Evolutionary conservation across 805 yeast genomes (phyloP).

Genomic region (Alloascoidea hylecoeti): DNA sequence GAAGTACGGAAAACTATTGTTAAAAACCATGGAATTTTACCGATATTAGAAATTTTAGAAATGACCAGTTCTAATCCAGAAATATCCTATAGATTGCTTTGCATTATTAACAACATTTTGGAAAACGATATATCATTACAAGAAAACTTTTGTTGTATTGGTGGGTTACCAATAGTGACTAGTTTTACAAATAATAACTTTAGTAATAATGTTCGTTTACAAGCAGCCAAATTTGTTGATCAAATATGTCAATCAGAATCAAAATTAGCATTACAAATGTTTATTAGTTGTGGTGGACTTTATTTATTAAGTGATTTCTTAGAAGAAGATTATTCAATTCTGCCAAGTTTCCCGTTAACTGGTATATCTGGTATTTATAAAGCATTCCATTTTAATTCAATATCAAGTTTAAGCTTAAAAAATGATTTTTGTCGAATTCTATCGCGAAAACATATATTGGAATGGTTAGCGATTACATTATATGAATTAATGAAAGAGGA

Average conservation of each 20-base stretch:
- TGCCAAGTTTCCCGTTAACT: conserved; percentile 26
- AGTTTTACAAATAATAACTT: conserved; percentile 7
- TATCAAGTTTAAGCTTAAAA: conserved; percentile 18
- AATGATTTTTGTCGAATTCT: conserved; percentile 33
- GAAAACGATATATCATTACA: conserved; percentile 5
- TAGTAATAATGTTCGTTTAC: conserved; percentile 7
- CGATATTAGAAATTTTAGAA: conserved; percentile 10
- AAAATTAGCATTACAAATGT: conserved; percentile 26
- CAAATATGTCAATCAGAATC: conserved; percentile 11
- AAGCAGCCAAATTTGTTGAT: conserved; percentile 10
- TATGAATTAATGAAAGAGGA: conserved; percentile 11
- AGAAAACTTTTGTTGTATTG: conserved; percentile 11
- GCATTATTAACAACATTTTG: conserved; percentile 5
- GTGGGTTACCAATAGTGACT: conserved; percentile 12
- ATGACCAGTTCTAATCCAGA: not conserved
- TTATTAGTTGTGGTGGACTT: conserved; percentile 32
- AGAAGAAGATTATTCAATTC: conserved; percentile 27
- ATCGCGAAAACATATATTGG: conserved; percentile 22
- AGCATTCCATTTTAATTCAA: conserved; percentile 21
- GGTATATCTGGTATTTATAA: conserved; percentile 26
- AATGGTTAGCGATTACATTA: conserved; percentile 24
- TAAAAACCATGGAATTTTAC: conserved; percentile 10
- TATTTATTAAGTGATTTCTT: conserved; percentile 27
- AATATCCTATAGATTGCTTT: conserved; percentile 5
- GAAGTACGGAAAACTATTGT: conserved; percentile 8